phyloP scores from a whole-genome alignment of 192 early-diverging fungal species.

The Coemansia javaensis region DNA sequence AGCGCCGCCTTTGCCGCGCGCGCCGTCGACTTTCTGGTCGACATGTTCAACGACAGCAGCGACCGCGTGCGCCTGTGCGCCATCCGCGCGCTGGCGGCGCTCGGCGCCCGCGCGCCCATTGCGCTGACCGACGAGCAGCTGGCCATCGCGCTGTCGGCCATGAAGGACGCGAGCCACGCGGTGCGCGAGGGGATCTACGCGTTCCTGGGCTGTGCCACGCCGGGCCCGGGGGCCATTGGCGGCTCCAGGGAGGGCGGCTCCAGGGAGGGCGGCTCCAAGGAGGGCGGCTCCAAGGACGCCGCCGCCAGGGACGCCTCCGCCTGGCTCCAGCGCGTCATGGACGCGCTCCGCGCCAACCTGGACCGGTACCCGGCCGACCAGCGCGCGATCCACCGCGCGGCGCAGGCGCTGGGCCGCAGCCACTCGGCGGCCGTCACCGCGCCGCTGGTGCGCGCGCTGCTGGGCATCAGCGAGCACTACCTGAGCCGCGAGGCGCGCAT shows the following conservation, averaged over 20 bases:
- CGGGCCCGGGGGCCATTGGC: no score
- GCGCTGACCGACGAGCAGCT: slow-evolving; percentile 70
- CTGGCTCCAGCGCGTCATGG: slow-evolving; percentile 52
- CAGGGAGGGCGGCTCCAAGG: no score
- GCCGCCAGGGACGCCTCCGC: no score
- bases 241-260: no score
- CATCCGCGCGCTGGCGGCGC: slow-evolving; percentile 66
- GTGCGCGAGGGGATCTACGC: slow-evolving; percentile 71
- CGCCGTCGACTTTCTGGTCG: slow-evolving; percentile 81
- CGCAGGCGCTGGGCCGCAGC: slow-evolving; percentile 58
- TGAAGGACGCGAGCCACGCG: slow-evolving; percentile 66
- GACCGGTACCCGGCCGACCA: slow-evolving; percentile 66
- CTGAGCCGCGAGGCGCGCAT: slow-evolving; percentile 67
- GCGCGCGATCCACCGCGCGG: slow-evolving; percentile 61
- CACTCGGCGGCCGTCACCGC: slow-evolving; percentile 48
- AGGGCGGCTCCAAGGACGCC: no score
- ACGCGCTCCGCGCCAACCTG: slow-evolving; percentile 61
- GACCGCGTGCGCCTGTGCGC: slow-evolving; percentile 78
- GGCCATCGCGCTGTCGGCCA: slow-evolving; percentile 61
- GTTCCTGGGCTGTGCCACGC: no score
- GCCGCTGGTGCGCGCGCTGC: slow-evolving; percentile 52
- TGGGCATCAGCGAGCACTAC: slow-evolving; percentile 63
- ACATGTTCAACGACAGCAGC: slow-evolving; percentile 98
- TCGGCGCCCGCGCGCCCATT: slow-evolving; percentile 58
- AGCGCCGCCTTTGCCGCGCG: slow-evolving; percentile 64